phyloP scores from a whole-genome alignment of 495 filamentous ascomycete species.

The Talaromyces trachyspermus region DNA sequence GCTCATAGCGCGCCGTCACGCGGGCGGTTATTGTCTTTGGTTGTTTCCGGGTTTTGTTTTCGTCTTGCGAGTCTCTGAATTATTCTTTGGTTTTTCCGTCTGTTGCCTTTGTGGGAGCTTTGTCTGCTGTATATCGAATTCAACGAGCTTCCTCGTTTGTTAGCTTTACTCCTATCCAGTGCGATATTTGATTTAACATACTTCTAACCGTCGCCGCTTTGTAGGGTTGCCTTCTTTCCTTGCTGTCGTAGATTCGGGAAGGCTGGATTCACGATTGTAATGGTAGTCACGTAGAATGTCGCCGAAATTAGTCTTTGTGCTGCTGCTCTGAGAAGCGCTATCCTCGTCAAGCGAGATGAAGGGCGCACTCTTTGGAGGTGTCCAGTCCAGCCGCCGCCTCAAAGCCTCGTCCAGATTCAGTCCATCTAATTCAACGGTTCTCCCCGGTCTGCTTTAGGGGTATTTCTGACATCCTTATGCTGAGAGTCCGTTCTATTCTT shows the following conservation, averaged over 20 bases:
- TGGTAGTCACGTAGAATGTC: conserved; percentile 25
- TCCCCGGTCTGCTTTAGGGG: background rate
- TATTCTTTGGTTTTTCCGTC: background rate
- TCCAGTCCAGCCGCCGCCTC: conserved; percentile 38
- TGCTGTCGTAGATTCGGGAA: conserved; percentile 7
- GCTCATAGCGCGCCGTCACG: conserved; percentile 68
- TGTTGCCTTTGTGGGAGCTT: background rate
- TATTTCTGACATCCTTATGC: conserved; percentile 9
- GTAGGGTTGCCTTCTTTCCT: conserved; percentile 22
- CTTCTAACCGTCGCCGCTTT: conserved; percentile 37
- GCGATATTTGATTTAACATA: conserved; percentile 10
- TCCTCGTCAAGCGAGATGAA: conserved; percentile 11
- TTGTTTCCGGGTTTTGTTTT: conserved; percentile 25
- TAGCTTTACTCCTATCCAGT: conserved; percentile 4
- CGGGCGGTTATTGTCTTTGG: conserved; percentile 82
- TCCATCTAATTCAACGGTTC: conserved; percentile 16
- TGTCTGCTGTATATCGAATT: conserved; percentile 4
- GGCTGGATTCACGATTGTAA: conserved; percentile 18
- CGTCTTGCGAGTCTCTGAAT: background rate
- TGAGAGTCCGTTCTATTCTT: conserved; percentile 13
- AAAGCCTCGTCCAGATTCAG: conserved; percentile 29
- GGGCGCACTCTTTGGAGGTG: conserved; percentile 26
- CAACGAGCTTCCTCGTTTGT: conserved; percentile 19
- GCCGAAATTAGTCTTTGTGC: conserved; percentile 15
- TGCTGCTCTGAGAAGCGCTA: background rate